These are phyloP conservation scores for Microbotryum silenes-acaulis DNA, from an alignment of 1,284 basidiomycete genomes.

Conservation along the genomic window DNA sequence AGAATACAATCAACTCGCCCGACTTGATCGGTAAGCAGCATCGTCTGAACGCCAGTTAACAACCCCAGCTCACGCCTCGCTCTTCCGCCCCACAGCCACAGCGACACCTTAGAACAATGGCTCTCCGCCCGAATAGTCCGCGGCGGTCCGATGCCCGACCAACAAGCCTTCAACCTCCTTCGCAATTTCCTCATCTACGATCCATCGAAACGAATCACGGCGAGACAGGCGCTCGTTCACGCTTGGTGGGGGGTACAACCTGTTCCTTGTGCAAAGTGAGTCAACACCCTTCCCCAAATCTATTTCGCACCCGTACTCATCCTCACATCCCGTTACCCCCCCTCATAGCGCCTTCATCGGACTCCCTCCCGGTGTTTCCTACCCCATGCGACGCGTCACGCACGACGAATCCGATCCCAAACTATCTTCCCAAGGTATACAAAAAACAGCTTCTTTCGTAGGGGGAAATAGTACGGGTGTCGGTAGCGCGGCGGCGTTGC, in stretches of 20 bases:
- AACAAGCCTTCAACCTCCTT: conserved; percentile 69
- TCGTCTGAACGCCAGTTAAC: conserved; percentile 7
- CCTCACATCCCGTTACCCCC: background rate
- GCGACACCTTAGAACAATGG: conserved; percentile 67
- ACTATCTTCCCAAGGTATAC: conserved; percentile 9
- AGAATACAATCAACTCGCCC: conserved; percentile 74
- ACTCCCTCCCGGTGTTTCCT: conserved; percentile 33
- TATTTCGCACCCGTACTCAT: conserved; percentile 7
- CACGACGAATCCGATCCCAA: conserved; percentile 47
- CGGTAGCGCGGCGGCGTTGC: too few relatives aligned
- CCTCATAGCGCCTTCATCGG: conserved; percentile 34
- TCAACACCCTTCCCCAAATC: background rate
- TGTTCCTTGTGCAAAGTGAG: conserved; percentile 42
- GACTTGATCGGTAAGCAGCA: conserved; percentile 56
- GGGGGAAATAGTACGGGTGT: too few relatives aligned
- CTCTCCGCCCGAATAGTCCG: conserved; percentile 47
- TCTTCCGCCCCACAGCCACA: conserved; percentile 48
- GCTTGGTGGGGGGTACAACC: conserved; percentile 48
- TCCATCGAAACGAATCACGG: conserved; percentile 75
- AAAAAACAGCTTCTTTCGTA: too few relatives aligned
- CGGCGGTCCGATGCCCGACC: conserved; percentile 11
- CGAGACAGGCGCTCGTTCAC: conserved; percentile 70
- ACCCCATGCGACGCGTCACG: conserved; percentile 47
- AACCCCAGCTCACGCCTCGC: background rate
- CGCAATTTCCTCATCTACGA: conserved; percentile 77